Percentiles rank a stretch among this genome's conserved stretches.
Conservation (phyloP, 2,329 filamentous ascomycete genomes). For the Basipetospora chlamydospora region DNA sequence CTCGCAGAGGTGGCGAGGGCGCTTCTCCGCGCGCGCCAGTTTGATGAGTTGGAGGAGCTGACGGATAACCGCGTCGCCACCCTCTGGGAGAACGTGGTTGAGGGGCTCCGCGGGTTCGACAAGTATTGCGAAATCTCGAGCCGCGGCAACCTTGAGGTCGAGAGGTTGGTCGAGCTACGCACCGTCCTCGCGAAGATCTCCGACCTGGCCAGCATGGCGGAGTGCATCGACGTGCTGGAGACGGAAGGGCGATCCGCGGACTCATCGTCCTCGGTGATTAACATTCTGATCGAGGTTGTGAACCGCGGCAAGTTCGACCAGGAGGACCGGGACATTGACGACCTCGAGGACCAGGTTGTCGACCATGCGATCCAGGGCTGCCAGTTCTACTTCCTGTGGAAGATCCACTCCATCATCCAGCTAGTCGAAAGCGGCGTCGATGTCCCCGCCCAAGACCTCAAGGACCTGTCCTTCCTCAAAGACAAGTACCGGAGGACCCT, state of each 20-base stretch:
- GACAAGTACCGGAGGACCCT: slow-evolving; percentile 46
- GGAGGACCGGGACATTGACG: slow-evolving; percentile 55
- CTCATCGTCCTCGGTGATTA: slow-evolving; percentile 40
- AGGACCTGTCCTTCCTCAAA: slow-evolving; percentile 41
- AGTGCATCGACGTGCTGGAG: slow-evolving; percentile 65
- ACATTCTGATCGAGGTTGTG: slow-evolving; percentile 58
- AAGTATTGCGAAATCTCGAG: slow-evolving; percentile 56
- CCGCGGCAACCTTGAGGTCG: slow-evolving; percentile 52
- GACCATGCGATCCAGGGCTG: slow-evolving; percentile 60
- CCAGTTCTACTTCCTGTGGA: slow-evolving; percentile 95
- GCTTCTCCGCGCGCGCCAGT: slow-evolving; percentile 70
- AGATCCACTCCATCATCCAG: slow-evolving; percentile 46
- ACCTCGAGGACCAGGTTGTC: slow-evolving; percentile 66
- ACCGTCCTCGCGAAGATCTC: slow-evolving; percentile 67
- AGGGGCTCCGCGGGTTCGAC: slow-evolving; percentile 56
- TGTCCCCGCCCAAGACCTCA: slow-evolving; percentile 43
- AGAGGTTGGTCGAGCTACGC: slow-evolving; percentile 53
- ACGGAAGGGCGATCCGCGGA: slow-evolving; percentile 33
- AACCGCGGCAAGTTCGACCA: slow-evolving; percentile 58
- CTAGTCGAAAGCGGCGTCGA: slow-evolving; percentile 39
- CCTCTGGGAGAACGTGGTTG: slow-evolving; percentile 74
- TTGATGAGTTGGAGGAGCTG: slow-evolving; percentile 77
- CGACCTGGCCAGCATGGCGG: slow-evolving; percentile 64
- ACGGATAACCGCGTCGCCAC: slow-evolving; percentile 66
- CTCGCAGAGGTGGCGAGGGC: slow-evolving; percentile 71